These are phyloP conservation scores for Hymenoscyphus occultus DNA, from an alignment of 2,329 filamentous ascomycete species.

Conservation along the genomic window DNA sequence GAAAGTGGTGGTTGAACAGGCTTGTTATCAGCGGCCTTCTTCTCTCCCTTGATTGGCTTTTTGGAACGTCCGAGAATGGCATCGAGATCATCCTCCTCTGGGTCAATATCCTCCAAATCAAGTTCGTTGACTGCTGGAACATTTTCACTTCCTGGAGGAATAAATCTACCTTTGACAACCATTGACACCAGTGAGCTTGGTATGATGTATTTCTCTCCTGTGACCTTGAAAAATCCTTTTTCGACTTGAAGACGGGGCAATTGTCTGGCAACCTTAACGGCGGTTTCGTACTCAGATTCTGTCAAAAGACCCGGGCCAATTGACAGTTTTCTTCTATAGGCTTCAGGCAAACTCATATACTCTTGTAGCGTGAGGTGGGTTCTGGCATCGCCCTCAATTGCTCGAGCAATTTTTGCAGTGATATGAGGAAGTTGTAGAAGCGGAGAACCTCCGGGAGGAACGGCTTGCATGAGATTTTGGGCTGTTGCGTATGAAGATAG, in stretches of 20 bases:
- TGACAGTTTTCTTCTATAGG: constrained; percentile 67
- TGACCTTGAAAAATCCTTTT: constrained; percentile 97
- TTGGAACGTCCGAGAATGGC: constrained; percentile 75
- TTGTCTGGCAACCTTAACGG: constrained; percentile 75
- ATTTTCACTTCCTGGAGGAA: constrained; percentile 77
- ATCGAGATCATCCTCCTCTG: constrained; percentile 87
- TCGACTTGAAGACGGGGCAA: constrained; percentile 81
- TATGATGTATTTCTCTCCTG: constrained; percentile 88
- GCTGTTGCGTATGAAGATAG: constrained; percentile 77
- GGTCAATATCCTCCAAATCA: constrained; percentile 87
- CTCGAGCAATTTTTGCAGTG: constrained; percentile 61
- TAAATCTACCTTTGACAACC: constrained; percentile 90
- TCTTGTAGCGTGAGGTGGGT: constrained; percentile 76
- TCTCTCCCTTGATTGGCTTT: constrained; percentile 61
- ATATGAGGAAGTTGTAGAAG: constrained; percentile 90
- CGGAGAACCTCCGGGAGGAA: constrained; percentile 78
- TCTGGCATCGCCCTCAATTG: constrained; percentile 72
- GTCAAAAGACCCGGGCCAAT: constrained; percentile 69
- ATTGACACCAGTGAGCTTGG: constrained; percentile 90
- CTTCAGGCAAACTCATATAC: constrained; percentile 81
- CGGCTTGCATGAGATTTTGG: constrained; percentile 86
- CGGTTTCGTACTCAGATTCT: constrained; percentile 72
- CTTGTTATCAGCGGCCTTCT: constrained; percentile 59
- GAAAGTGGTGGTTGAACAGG: constrained; percentile 78
- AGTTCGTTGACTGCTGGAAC: constrained; percentile 71